Conservation (phyloP, 805 yeast species). For the Candida loeiensis region DNA sequence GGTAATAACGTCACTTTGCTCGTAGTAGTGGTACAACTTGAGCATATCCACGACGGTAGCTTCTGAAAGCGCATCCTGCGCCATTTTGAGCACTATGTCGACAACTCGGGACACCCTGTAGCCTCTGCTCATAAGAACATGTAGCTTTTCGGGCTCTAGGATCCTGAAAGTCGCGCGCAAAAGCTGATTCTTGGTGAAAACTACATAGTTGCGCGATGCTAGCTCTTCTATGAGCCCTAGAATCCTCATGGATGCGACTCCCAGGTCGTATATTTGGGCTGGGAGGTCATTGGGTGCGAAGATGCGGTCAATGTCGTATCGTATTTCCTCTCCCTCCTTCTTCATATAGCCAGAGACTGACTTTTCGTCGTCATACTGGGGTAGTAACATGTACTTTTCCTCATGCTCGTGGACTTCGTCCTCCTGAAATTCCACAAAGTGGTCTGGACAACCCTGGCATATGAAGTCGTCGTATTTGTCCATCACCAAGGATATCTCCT, state of each 20-base stretch:
- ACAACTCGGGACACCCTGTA: slow-evolving; percentile 8
- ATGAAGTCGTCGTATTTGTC: slow-evolving; percentile 1
- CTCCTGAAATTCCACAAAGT: slow-evolving; percentile 2
- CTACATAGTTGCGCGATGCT: slow-evolving; percentile 12
- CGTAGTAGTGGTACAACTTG: slow-evolving; percentile 10
- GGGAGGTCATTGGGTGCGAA: slow-evolving; percentile 9
- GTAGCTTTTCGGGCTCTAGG: slow-evolving; percentile 8
- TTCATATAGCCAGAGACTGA: neutral
- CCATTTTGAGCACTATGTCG: slow-evolving; percentile 1
- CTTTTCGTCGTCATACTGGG: slow-evolving; percentile 10
- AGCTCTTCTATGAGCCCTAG: slow-evolving; percentile 10
- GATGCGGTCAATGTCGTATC: neutral
- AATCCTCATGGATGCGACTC: slow-evolving; percentile 12
- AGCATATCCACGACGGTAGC: slow-evolving; percentile 4
- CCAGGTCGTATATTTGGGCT: slow-evolving; percentile 11
- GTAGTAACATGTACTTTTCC: slow-evolving; percentile 7
- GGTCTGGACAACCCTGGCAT: neutral
- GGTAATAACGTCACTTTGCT: slow-evolving; percentile 6
- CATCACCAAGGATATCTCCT: slow-evolving; percentile 11
- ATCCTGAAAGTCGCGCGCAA: slow-evolving; percentile 10
- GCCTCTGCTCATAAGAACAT: slow-evolving; percentile 2
- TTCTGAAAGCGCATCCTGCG: neutral
- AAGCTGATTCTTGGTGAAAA: slow-evolving; percentile 12
- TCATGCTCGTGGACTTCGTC: slow-evolving; percentile 6
- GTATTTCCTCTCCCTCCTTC: neutral